Evolutionary conservation across 495 filamentous ascomycete genomes (phyloP), one percentile per base, ranked within the genome.

Genomic region (Penicillium odoratum): DNA sequence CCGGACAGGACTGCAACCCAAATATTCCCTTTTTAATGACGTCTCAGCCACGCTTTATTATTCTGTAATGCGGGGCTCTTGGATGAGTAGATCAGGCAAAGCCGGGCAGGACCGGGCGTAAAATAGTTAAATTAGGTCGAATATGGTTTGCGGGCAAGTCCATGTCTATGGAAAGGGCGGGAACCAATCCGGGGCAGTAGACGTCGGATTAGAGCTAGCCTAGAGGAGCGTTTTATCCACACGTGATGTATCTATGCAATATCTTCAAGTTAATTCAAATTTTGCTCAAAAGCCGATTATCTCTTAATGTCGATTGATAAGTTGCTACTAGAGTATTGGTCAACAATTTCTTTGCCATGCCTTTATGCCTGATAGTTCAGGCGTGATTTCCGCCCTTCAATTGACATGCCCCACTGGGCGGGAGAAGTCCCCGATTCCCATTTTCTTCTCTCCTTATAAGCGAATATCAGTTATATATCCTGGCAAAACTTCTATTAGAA

Each of bases 331-430:
- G 21, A 21, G 21, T 21, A 21, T 2, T 21, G 21, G 1, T 21
- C 2, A 2, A 21, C 21, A 21, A 21, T 21, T 21, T 21, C 2
- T 2, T 21, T 21, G 2, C 21, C 42, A 18, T 15, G 8, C 43
- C 11, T 15, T 48, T 15, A 15, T 48, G 56, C 61, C 61, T 57
- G 34, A 59, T 30, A 49, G 38, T 54, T 49, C 43, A 21, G 61
- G 61, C 53, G n/a, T 21, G 7, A 44, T 5, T 18, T 26, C 36
- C 56, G 56, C 56, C 56, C 52, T 62, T 52, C 25, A 30, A 30
- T 48, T 42, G 52, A 49, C 48, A 49, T 34, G 52, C 47, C 56
- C 61, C 56, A 59, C 10, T 16, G n/a, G 1, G 15, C 46, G 26
- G 46, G 46, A 29, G 5, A 28, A 31, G 28, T 13, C 11, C 33